Base-by-base conservation (phyloP, 2,329 filamentous ascomycete species). In the Fusarium sp. region DNA sequence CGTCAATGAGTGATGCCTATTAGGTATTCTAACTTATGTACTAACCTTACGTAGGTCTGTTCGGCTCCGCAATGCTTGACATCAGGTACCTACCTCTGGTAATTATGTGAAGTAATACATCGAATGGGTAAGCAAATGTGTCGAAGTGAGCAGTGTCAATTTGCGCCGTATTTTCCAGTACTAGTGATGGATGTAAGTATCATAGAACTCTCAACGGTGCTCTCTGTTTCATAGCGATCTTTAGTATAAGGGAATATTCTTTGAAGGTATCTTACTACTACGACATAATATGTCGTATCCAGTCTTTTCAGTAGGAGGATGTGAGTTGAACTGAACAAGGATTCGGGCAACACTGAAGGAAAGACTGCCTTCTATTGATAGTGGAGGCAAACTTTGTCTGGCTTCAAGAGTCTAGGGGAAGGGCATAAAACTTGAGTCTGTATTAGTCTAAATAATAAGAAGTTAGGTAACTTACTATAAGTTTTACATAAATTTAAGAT, bases 1-100 rank as follows among this genome's bases (percentile, higher is more conserved):
- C 66, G 66, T 69, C 66, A 69, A 54, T 61, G 52, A 52, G 37
- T 51, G 66, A 49, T 69, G 66, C 64, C 64, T 46, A 21, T 14
- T 45, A 41, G 38, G 38, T 39, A 39, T 42, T 23, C n/a, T 23
- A 23, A 23, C 41, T 42, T 56, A n/a, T 14, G 38, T n/a, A 48
- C 37, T 21, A 21, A 21, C 52, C 12, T 44, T 14, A 14, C n/a
- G 21, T 39, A 23, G 18, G 25, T 18, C 37, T 8, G n/a, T 51
- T 33, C n/a, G 11, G 37, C n/a, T 44, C 31, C 44, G 14, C 12
- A 29, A 37, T 33, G 48, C n/a, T 41, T 60, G 35, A 60, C 16
- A 21, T 25, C 18, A 21, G 10, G 29, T 39, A 25, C 29, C 18
- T 23, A n/a, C 23, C 25, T 27, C 23, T 15, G 23, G 23, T 45